Base-by-base conservation (phyloP, 768 basidiomycete species). In the Pulveroboletus sp. region DNA sequence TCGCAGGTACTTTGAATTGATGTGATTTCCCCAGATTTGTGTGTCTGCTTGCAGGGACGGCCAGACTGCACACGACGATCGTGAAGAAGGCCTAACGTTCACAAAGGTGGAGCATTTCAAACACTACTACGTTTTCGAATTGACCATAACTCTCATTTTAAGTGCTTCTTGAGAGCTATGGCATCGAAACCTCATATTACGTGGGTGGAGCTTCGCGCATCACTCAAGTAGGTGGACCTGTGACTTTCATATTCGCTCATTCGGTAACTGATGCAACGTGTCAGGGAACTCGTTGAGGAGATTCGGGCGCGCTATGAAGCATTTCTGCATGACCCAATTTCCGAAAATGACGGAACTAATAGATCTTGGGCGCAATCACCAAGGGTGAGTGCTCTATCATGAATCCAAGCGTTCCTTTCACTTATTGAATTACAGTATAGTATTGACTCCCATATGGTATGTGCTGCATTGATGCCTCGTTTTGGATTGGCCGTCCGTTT, bases 21-120 rank as follows among this genome's bases (percentile, higher is more conserved):
- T 14, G 2, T 32, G 26, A 1, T 21, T 13, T 21, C 21, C 21
- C 14, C 15, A 66, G 63, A 58, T 68, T 9, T 68, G 56, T 35
- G 31, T 68, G 17, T 63, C 63, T 0, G 61, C 65, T 6, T 66
- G 64, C 39, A 56, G 57, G 8, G 64, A 68, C 14, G 43, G 42
- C 9, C 64, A 66, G 4, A 4, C 38, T 21, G 64, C 66, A 7
- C 51, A 55, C 14, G 65, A 66, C 36, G 61, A 66, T 35, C 35
- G 49, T 9, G 41, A 45, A 39, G 51, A 32, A 26, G 45, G 33
- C 24, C 9, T 52, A 8, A 65, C 65, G 8, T 63, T 65, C 33
- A 65, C 64, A 13, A 63, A 57, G 63, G 64, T 65, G 15, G 4
- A 6, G 5, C n/a, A 0, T 40, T 24, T 32, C 9, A 13, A 17